Base-by-base conservation (phyloP, 2,329 filamentous ascomycete species). In the Pyrenochaeta sp. region DNA sequence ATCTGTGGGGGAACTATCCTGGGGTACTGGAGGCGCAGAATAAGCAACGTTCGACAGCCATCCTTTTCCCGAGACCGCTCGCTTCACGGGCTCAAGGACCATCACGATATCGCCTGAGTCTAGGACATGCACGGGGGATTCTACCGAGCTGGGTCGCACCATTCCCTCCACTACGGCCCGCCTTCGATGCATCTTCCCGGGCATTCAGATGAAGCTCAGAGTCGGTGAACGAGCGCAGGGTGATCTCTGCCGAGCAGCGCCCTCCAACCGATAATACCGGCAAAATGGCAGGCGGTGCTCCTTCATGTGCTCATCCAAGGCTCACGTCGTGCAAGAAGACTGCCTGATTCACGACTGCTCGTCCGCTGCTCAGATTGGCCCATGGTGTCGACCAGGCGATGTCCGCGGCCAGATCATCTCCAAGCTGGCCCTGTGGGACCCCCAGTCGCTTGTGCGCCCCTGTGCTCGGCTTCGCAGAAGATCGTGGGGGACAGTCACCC, bases 401-500 rank as follows among this genome's bases (percentile, higher is more conserved):
- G 51, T 65, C 63, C 65, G 59, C 61, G 56, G 56, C 59, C 62
- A 47, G 48, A 54, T 47, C 57, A 58, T 56, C 59, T 57, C 54
- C 66, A 58, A 55, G 53, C 56, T 46, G 54, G 49, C 62, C 64
- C 62, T 64, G 64, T 56, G 57, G 60, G 60, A 65, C 59, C 66
- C 60, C 68, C 66, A 59, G 65, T 62, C 64, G 56, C 58, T 56
- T 56, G 52, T 39, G 50, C 49, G 52, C 65, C 66, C 69, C 65
- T 71, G 62, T 61, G 39, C 61, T 64, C 68, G 63, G 59, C 59
- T 55, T 64, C 56, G 56, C 59, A 57, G 56, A 61, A 65, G 62
- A 68, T 68, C 60, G 68, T 69, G 68, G 68, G 66, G 66, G 64
- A 61, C 58, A 52, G 53, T 56, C 39, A 52, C 54, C 55, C 58